Evolutionary conservation across 139 green algal species (phyloP).

Genomic region (Yamagishiella unicocca): DNA sequence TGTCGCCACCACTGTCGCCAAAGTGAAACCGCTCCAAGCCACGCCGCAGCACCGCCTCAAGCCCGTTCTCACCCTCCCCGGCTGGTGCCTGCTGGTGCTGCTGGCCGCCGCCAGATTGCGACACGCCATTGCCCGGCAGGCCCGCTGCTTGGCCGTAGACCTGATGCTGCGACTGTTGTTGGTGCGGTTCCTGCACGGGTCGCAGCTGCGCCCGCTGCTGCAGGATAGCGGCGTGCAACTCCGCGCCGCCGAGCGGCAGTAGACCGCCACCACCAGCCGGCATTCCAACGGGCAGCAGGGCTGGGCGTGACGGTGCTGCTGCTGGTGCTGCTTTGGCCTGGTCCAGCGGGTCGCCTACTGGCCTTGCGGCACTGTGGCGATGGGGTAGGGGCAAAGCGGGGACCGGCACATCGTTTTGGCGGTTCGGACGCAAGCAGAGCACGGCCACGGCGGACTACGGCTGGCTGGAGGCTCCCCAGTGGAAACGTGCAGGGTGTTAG

Average conservation of each 20-base stretch:
- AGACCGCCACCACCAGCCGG: background rate
- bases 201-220: slow-evolving; percentile 62
- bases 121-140: too few species aligned
- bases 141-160: background rate
- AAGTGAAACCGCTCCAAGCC: slow-evolving; percentile 67
- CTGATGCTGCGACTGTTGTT: background rate
- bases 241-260: slow-evolving; percentile 39
- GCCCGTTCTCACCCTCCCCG: background rate
- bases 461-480: too few species aligned
- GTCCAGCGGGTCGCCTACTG: background rate
- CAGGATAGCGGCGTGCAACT: slow-evolving; percentile 63
- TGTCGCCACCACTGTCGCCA: slow-evolving; percentile 49
- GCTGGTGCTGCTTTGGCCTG: background rate
- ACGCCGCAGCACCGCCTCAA: slow-evolving; percentile 61
- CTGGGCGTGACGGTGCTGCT: background rate
- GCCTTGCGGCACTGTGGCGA: background rate
- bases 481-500: too few species aligned
- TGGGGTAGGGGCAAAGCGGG: too few species aligned
- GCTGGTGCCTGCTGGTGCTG: background rate
- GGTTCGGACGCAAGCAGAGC: too few species aligned
- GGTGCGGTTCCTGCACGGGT: slow-evolving; percentile 44
- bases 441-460: too few species aligned
- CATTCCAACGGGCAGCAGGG: background rate
- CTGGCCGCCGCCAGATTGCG: background rate
- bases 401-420: too few species aligned